Conservation (phyloP, 208 protist genomes). For the Acanthamoeba royreba region DNA sequence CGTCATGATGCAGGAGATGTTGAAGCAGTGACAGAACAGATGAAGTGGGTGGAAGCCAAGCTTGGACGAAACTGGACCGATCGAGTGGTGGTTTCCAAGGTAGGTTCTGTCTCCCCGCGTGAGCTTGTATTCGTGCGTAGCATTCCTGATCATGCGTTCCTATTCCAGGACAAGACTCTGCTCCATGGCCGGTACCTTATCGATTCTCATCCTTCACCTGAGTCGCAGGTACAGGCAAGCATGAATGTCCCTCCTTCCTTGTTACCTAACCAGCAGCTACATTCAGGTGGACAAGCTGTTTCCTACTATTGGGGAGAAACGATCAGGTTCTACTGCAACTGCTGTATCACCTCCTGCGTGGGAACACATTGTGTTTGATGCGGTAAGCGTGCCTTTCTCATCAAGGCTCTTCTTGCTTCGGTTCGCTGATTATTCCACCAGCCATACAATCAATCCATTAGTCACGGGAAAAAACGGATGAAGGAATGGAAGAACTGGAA, state of each 20-base stretch:
- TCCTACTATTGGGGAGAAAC: not conserved
- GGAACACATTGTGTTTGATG: not conserved
- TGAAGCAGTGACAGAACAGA: not conserved
- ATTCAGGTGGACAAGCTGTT: not conserved
- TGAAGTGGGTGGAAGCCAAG: not conserved
- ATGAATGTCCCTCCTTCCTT: not conserved
- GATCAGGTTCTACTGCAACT: not conserved
- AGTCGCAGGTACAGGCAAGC: not conserved
- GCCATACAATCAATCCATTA: not conserved
- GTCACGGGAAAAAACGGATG: not conserved
- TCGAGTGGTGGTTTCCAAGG: not conserved
- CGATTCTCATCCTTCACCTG: not conserved
- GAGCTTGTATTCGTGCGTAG: not conserved
- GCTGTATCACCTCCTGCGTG: not conserved
- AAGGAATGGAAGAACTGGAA: not conserved
- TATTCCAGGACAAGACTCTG: not conserved
- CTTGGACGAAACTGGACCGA: not conserved
- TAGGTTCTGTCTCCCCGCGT: not conserved
- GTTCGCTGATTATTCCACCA: no score
- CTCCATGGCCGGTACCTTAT: not conserved
- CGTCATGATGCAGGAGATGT: not conserved
- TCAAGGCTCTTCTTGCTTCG: not conserved
- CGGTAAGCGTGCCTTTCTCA: not conserved
- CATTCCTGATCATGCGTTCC: not conserved
- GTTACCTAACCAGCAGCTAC: not conserved